These are phyloP conservation scores for Cladophialophora immunda DNA, from an alignment of 2,329 filamentous ascomycete genomes.

Conservation along the genomic window DNA sequence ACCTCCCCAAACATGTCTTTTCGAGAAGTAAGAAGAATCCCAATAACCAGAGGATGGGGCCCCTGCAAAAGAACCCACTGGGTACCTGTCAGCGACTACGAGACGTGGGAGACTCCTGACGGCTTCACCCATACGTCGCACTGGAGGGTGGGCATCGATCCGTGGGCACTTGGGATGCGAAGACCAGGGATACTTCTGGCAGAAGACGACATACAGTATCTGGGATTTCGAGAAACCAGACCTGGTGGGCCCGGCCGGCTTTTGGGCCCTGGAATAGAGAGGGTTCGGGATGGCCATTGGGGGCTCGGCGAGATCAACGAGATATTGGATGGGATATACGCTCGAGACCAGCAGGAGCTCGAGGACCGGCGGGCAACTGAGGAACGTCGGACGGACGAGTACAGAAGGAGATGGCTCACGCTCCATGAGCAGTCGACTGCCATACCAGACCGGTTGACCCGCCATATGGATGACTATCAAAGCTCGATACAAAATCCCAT, in stretches of 20 bases:
- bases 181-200: conserved; percentile 3
- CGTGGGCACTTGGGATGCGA: conserved; percentile 15
- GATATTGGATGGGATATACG: conserved; percentile 14
- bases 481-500: not conserved
- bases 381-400: conserved; percentile 12
- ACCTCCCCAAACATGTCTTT: conserved; percentile 11
- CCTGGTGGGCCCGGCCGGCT: conserved; percentile 4
- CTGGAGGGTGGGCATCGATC: conserved; percentile 24
- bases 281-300: not conserved
- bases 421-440: not conserved
- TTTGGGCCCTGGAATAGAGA: not conserved
- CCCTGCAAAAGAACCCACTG: conserved; percentile 31
- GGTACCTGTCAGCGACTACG: conserved; percentile 32
- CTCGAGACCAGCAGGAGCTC: conserved; percentile 23
- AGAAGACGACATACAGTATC: conserved; percentile 1
- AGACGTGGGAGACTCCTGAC: conserved; percentile 14
- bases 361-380: conserved; percentile 10
- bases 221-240: conserved; percentile 17
- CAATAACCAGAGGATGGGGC: conserved; percentile 29
- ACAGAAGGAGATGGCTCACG: conserved; percentile 1
- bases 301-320: conserved; percentile 3
- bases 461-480: conserved; percentile 9
- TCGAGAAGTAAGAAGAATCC: conserved; percentile 20
- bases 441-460: not conserved
- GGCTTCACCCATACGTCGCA: conserved; percentile 20